These are phyloP conservation scores for Daphne laureola DNA, from an alignment of 441 rosid species.

Conservation along the genomic window DNA sequence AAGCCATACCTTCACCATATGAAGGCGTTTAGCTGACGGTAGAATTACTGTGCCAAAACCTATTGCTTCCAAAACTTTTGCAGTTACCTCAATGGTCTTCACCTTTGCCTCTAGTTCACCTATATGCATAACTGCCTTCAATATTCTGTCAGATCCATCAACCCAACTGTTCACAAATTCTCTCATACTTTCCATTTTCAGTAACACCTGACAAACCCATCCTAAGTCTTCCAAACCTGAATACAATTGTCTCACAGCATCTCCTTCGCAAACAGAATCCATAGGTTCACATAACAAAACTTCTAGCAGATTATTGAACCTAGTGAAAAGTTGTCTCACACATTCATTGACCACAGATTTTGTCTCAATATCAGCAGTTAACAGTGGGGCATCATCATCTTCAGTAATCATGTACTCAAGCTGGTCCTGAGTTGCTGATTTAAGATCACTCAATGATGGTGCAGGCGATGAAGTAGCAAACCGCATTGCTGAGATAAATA, in stretches of 20 bases:
- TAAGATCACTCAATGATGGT: constrained; percentile 41
- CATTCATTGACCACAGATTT: constrained; percentile 63
- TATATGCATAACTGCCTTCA: constrained; percentile 31
- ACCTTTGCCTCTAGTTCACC: constrained; percentile 35
- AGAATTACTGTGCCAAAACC: constrained; percentile 69
- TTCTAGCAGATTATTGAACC: constrained; percentile 50
- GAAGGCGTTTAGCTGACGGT: constrained; percentile 59
- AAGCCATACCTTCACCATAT: constrained; percentile 78
- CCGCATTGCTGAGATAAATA: constrained; percentile 58
- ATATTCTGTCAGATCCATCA: constrained; percentile 64
- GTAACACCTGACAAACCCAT: constrained; percentile 72
- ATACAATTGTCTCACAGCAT: constrained; percentile 29
- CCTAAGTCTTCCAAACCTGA: constrained; percentile 53
- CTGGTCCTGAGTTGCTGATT: constrained; percentile 77
- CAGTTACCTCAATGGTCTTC: constrained; percentile 58
- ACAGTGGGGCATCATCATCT: constrained; percentile 82
- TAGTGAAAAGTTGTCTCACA: constrained; percentile 34
- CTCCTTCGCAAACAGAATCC: constrained; percentile 26
- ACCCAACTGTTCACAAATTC: constrained; percentile 71
- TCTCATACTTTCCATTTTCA: constrained; percentile 69
- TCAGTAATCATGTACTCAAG: constrained; percentile 86
- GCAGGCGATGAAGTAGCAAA: constrained; percentile 74
- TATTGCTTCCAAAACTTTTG: constrained; percentile 75
- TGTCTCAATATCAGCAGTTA: constrained; percentile 47
- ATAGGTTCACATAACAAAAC: constrained; percentile 23